Evolutionary conservation across 805 yeast genomes (phyloP), one percentile per base, ranked within the genome.

Genomic region (Sugiyamaella valdiviana): DNA sequence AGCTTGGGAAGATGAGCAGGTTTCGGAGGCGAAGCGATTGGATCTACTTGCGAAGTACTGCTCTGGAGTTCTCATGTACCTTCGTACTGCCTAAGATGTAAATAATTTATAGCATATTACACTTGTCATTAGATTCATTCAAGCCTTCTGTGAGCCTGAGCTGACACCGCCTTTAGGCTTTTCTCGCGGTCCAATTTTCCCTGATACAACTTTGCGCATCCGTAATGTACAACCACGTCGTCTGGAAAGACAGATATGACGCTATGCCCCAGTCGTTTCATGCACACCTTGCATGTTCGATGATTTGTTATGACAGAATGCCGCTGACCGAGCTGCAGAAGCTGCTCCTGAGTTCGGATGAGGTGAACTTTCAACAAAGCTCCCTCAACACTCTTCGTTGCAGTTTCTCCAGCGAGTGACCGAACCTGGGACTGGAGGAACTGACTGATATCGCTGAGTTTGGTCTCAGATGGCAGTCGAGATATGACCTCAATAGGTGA

Each of bases 11-110:
- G 57, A 45, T 0, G 60, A 63, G 6, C 82, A 78, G 51, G 52
- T 60, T 6, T 56, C 49, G 0, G 73, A 71, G 42, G 69, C 74
- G 36, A 71, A 70, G 2, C 72, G 71, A 14, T 64, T 90, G 58
- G 95, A 87, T 59, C 78, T 75, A 24, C 65, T 85, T 51, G 78
- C 79, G 36, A 85, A 88, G 62, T 87, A 80, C 65, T 86, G 95
- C 64, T 75, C 93, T 1, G 90, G 95, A 50, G 88, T 89, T 15
- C 68, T 85, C 26, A 75, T 73, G 54, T 80, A 85, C 58, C 70
- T 87, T 42, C 43, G 66, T 32, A 46, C 55, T 19, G 47, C 49
- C 12, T 54, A 45, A 24, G 26, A 10, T 20, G n/a, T 14, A 9
- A 39, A 15, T 12, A 14, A 36, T 19, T 16, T 6, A 35, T 20